Evolutionary conservation across 352 stramenopile genomes (phyloP).

Genomic region (Globisporangium spinosum): DNA sequence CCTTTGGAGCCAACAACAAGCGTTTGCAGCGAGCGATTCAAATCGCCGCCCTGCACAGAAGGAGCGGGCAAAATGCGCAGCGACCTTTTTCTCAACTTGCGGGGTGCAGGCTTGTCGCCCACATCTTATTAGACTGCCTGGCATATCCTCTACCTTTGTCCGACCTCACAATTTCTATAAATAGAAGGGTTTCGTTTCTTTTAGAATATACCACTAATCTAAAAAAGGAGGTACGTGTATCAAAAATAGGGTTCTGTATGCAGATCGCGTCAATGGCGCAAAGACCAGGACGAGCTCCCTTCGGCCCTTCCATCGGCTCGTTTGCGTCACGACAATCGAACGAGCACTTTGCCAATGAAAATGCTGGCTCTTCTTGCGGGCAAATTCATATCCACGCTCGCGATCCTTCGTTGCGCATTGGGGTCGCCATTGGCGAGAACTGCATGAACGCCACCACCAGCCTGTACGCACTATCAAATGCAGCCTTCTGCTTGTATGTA

Average conservation of each 20-base stretch:
- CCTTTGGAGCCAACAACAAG: neutral
- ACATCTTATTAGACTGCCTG: slow-evolving; percentile 3
- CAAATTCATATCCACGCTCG: neutral
- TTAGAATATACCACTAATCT: neutral
- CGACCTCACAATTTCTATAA: neutral
- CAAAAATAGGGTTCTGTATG: neutral
- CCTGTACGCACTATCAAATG: neutral
- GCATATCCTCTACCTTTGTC: neutral
- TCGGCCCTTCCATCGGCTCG: neutral
- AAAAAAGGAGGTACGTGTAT: neutral
- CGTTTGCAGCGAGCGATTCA: neutral
- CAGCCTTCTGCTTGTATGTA: neutral
- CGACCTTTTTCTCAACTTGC: slow-evolving; percentile 10
- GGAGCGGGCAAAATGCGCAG: neutral
- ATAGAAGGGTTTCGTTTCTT: neutral
- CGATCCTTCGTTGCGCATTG: neutral
- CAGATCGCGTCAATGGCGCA: neutral
- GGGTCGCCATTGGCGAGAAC: neutral
- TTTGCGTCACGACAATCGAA: slow-evolving; percentile 5
- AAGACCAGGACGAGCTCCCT: neutral
- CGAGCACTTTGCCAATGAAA: neutral
- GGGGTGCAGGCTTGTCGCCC: neutral
- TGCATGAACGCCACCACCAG: neutral
- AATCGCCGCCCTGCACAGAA: slow-evolving; percentile 4
- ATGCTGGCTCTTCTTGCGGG: neutral